A percentile compares a stretch with the other conserved stretches of the same genome.
Conservation (phyloP, 495 filamentous ascomycete genomes). For the Penicillium angulare region DNA sequence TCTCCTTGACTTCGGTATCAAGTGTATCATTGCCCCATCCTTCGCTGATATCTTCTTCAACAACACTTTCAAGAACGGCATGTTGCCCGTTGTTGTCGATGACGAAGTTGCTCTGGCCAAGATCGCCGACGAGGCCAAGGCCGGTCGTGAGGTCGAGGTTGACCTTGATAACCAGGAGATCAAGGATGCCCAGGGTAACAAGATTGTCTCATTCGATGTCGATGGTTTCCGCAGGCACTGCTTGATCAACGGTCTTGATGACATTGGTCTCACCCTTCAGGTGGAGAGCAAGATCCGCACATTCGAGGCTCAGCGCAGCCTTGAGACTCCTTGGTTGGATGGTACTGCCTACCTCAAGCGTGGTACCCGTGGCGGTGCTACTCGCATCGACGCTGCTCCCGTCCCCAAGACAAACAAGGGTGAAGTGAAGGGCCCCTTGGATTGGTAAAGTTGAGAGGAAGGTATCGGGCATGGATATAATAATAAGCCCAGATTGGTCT, state of each 20-base stretch:
- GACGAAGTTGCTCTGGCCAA: slow-evolving; percentile 62
- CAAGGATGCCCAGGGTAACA: slow-evolving; percentile 68
- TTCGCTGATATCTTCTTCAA: slow-evolving; percentile 99
- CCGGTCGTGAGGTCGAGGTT: slow-evolving; percentile 84
- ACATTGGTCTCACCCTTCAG: slow-evolving; percentile 93
- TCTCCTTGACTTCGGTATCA: slow-evolving; percentile 93
- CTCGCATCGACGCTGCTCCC: slow-evolving; percentile 76
- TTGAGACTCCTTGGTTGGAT: slow-evolving; percentile 89
- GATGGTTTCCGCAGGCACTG: slow-evolving; percentile 94
- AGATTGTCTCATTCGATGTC: slow-evolving; percentile 76
- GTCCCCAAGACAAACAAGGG: slow-evolving; percentile 92
- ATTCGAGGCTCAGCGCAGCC: slow-evolving; percentile 75
- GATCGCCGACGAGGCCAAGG: slow-evolving; percentile 77
- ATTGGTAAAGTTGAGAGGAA: slow-evolving; percentile 64
- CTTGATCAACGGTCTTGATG: slow-evolving; percentile 90
- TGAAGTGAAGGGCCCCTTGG: slow-evolving; percentile 75
- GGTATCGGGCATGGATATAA: slow-evolving; percentile 13
- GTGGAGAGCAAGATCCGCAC: slow-evolving; percentile 81
- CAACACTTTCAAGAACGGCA: slow-evolving; percentile 99
- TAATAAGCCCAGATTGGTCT: slow-evolving; percentile 5
- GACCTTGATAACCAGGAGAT: slow-evolving; percentile 86
- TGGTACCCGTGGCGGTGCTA: slow-evolving; percentile 53
- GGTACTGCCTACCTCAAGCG: slow-evolving; percentile 80
- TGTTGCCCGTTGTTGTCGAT: slow-evolving; percentile 82
- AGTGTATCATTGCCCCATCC: slow-evolving; percentile 85